Conservation (phyloP, 129 eudicot species). For the Saposhnikovia divaricata region DNA sequence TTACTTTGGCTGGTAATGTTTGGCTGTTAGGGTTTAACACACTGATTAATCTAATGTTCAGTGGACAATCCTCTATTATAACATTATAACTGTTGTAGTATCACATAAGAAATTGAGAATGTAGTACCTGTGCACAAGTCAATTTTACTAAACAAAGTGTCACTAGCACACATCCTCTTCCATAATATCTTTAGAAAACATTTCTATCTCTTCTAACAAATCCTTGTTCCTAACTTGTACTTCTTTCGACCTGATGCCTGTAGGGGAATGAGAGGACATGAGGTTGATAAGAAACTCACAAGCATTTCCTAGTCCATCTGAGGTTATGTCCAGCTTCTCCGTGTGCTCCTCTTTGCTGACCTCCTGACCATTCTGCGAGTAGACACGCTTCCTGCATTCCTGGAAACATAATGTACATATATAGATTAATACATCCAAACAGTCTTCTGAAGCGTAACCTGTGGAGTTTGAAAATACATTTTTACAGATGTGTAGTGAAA, state of each 20-base stretch:
- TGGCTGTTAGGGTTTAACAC: no score
- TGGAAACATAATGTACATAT: constrained; percentile 16
- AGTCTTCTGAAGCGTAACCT: neutral
- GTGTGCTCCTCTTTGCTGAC: constrained; percentile 20
- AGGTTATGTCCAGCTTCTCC: constrained; percentile 18
- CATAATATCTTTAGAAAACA: constrained; percentile 44
- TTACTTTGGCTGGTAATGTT: no score
- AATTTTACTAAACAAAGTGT: neutral
- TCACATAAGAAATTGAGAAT: neutral
- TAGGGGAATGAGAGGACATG: constrained; percentile 34
- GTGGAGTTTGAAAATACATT: neutral
- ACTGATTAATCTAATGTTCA: no score
- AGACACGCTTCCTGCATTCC: constrained; percentile 60
- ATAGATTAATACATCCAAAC: neutral
- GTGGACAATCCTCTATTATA: no score
- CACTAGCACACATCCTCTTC: constrained; percentile 31
- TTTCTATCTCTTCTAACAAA: constrained; percentile 63
- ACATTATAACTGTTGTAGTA: neutral
- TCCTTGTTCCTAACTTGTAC: constrained; percentile 16
- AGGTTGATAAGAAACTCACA: constrained; percentile 49
- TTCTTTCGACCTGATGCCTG: constrained; percentile 1
- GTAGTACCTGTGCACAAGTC: neutral
- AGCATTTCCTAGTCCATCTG: constrained; percentile 38
- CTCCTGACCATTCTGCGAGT: constrained; percentile 35
- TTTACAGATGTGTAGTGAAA: neutral